Conservation (phyloP, 73 alveolate genomes). For the Uronychia binucleata region DNA sequence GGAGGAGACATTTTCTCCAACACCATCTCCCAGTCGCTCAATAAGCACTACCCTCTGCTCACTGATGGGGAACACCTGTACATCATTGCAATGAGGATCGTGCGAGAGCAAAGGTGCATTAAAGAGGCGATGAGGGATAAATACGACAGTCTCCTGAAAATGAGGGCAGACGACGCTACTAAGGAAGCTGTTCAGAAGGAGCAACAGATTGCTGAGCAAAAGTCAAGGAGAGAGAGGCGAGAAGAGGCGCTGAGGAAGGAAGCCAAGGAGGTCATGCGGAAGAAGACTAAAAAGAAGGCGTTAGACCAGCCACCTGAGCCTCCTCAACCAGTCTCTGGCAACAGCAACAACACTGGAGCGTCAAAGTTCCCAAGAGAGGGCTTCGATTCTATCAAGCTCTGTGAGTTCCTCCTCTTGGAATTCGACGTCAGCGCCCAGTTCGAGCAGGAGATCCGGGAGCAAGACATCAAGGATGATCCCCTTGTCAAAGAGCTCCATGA, state of each 20-base stretch:
- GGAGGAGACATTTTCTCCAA: slow-evolving; percentile 62
- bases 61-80: slow-evolving; percentile 83
- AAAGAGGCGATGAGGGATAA: slow-evolving; percentile 45
- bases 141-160: slow-evolving; percentile 3
- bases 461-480: slow-evolving; percentile 21
- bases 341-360: neutral
- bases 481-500: slow-evolving; percentile 61
- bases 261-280: slow-evolving; percentile 10
- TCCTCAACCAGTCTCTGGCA: slow-evolving; percentile 10
- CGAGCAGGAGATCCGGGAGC: slow-evolving; percentile 6
- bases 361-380: slow-evolving; percentile 18
- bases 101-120: slow-evolving; percentile 32
- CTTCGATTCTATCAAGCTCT: slow-evolving; percentile 24
- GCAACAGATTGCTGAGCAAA: slow-evolving; percentile 2
- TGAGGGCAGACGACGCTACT: neutral
- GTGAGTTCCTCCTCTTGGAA: slow-evolving; percentile 61
- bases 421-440: slow-evolving; percentile 52
- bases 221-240: slow-evolving; percentile 6
- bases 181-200: neutral
- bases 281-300: slow-evolving; percentile 21
- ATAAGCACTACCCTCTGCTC: slow-evolving; percentile 83
- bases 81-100: slow-evolving; percentile 75
- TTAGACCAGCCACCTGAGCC: slow-evolving; percentile 22
- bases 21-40: slow-evolving; percentile 54
- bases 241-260: neutral